A percentile compares a stretch with the other conserved stretches of the same genome.
phyloP scores from a whole-genome alignment of 371 early-diverging fungal genomes.

The Syncephalastrum racemosum region DNA sequence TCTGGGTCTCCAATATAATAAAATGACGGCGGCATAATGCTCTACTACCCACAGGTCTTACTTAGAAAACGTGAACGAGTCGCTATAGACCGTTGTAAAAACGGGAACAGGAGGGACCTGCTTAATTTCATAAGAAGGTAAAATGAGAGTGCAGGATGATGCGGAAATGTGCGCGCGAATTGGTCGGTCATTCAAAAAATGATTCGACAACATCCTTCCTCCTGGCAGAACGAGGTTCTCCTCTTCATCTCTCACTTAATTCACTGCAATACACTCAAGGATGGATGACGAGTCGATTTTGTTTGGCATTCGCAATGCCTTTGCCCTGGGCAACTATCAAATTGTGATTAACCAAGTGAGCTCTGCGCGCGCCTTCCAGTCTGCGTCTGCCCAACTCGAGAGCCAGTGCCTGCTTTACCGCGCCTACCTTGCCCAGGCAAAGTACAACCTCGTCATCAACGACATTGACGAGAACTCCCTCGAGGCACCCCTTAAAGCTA shows the following conservation, averaged over 20 bases:
- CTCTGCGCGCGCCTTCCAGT: constrained; percentile 36
- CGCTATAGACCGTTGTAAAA: too few relatives aligned
- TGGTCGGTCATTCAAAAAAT: too few relatives aligned
- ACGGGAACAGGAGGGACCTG: too few relatives aligned
- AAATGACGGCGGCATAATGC: too few relatives aligned
- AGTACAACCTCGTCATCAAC: constrained; percentile 57
- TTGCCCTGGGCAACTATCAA: constrained; percentile 69
- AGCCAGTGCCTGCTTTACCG: constrained; percentile 62
- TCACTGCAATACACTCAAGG: constrained; percentile 6
- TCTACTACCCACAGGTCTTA: too few relatives aligned
- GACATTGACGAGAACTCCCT: constrained; percentile 45
- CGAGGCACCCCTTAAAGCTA: constrained; percentile 48
- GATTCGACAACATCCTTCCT: constrained; percentile 2
- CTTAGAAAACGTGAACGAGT: too few relatives aligned
- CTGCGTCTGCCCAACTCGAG: constrained; percentile 52
- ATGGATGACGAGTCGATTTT: constrained; percentile 64
- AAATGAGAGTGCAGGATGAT: too few relatives aligned
- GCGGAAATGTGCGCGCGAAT: too few relatives aligned
- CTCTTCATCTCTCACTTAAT: constrained; percentile 4
- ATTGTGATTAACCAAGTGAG: constrained; percentile 71
- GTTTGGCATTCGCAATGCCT: constrained; percentile 66
- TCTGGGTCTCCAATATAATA: too few relatives aligned
- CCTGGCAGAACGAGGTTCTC: not conserved
- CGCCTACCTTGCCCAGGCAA: constrained; percentile 68
- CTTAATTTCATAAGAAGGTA: too few relatives aligned